Evolutionary conservation across 345 rosid genomes (phyloP).

Genomic region (Syzygium oleosum): DNA sequence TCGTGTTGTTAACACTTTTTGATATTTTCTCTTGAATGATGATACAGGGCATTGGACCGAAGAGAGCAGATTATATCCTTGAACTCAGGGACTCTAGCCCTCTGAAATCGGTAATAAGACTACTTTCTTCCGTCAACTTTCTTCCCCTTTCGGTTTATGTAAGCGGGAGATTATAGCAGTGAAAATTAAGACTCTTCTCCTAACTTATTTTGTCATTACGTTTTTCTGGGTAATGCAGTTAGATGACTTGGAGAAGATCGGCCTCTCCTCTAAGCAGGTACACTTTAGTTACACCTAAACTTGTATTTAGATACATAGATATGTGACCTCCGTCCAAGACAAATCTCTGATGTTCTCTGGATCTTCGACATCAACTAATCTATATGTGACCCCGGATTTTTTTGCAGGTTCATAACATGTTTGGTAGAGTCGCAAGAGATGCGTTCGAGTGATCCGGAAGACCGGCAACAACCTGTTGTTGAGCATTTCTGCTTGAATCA

Average conservation of each 20-base stretch:
- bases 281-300: too few species aligned
- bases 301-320: background rate
- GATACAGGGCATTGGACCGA: conserved; percentile 70
- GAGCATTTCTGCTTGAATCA: background rate
- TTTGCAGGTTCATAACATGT: conserved; percentile 49
- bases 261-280: conserved; percentile 81
- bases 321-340: background rate
- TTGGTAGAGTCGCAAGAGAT: conserved; percentile 51
- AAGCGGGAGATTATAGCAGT: background rate
- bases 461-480: conserved; percentile 1
- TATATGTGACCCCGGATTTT: background rate
- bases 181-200: background rate
- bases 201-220: background rate
- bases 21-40: background rate
- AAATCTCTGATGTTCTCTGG: background rate
- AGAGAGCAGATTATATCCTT: conserved; percentile 62
- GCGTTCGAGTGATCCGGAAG: conserved; percentile 23
- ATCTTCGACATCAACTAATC: background rate
- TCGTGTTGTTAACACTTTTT: background rate
- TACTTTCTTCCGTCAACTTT: background rate
- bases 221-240: conserved; percentile 36
- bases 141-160: background rate
- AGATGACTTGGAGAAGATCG: conserved; percentile 65
- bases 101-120: conserved; percentile 44
- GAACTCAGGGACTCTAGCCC: conserved; percentile 67